Evolutionary conservation across 805 yeast species (phyloP), one percentile per base, ranked within the genome.

Genomic region (Zygosaccharomyces bisporus): DNA sequence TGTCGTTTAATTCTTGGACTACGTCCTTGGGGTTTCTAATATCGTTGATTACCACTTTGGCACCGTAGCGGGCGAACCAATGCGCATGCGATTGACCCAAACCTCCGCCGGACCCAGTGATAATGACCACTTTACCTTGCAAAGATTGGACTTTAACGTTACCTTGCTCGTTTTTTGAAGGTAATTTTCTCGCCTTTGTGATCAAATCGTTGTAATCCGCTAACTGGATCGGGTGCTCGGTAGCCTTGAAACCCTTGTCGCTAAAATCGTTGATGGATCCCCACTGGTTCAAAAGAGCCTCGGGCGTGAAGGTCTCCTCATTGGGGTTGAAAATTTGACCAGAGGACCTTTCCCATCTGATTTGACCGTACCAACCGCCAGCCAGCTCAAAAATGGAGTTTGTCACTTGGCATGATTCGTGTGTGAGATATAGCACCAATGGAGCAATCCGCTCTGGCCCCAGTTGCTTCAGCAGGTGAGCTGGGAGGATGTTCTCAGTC

Each of bases 21-120:
- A 84, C 87, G 29, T 71, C 64, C 35, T 74, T 66, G 2, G 97
- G 89, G 62, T 87, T 83, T 55, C 70, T 76, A 51, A 91, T 81
- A 65, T 91, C 98, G 64, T 93, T 91, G 29, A 91, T 93, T 34
- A 93, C 95, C 49, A 91, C 93, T 69, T 83, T 88, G 20, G 97
- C 97, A 49, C 98, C 99, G 57, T 86, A 86, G 64, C 77, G 83
- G 45, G 95, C 97, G 62, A 85, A 83, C 63, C 79, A 75, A 40
- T 79, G 68, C 3, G 98, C 95, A 69, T 91, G 95, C 46, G 89
- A 85, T 63, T 83, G 81, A 50, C 99, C 99, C 56, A 91, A 75
- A 37, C 99, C 99, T 39, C 86, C 82, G 51, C 96, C 97, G 33
- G 96, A 90, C 51, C 99, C 99, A 13, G 98, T 91, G 44, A 91